Percentiles rank a stretch among this genome's conserved stretches.
Conservation (phyloP, 2,329 filamentous ascomycete genomes). For the Blumeriella jaapii region DNA sequence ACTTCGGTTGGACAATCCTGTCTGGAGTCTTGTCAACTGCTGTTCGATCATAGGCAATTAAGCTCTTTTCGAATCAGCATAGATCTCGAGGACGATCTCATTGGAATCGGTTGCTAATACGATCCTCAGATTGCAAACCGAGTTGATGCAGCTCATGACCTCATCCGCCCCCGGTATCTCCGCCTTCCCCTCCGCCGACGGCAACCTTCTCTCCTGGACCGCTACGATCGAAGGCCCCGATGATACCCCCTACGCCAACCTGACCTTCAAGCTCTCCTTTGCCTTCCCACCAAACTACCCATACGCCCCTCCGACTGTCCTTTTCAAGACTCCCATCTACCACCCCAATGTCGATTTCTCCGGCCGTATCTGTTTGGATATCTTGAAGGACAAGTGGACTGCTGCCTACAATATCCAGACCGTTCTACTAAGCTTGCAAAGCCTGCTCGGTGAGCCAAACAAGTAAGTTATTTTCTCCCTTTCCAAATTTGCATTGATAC, state of each 20-base stretch:
- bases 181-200: slow-evolving; percentile 83
- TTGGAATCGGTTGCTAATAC: slow-evolving; percentile 1
- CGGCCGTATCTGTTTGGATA: slow-evolving; percentile 92
- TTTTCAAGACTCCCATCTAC: slow-evolving; percentile 98
- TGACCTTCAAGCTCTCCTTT: slow-evolving; percentile 88
- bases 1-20: no score
- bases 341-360: slow-evolving; percentile 98
- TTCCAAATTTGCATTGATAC: neutral
- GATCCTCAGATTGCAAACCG: slow-evolving; percentile 68
- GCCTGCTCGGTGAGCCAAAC: slow-evolving; percentile 90
- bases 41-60: no score
- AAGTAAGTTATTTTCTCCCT: slow-evolving; percentile 54
- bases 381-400: slow-evolving; percentile 98
- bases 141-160: slow-evolving; percentile 98
- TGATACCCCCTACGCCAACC: slow-evolving; percentile 79
- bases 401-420: slow-evolving; percentile 95
- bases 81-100: no score
- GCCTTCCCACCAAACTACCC: slow-evolving; percentile 88
- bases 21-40: no score
- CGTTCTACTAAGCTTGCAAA: slow-evolving; percentile 86
- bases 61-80: no score
- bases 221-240: slow-evolving; percentile 87
- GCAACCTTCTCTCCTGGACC: slow-evolving; percentile 85
- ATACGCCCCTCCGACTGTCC: slow-evolving; percentile 77
- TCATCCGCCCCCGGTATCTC: slow-evolving; percentile 87